phyloP scores from a whole-genome alignment of 352 stramenopile genomes.

The Phytopythium ostracodes region DNA sequence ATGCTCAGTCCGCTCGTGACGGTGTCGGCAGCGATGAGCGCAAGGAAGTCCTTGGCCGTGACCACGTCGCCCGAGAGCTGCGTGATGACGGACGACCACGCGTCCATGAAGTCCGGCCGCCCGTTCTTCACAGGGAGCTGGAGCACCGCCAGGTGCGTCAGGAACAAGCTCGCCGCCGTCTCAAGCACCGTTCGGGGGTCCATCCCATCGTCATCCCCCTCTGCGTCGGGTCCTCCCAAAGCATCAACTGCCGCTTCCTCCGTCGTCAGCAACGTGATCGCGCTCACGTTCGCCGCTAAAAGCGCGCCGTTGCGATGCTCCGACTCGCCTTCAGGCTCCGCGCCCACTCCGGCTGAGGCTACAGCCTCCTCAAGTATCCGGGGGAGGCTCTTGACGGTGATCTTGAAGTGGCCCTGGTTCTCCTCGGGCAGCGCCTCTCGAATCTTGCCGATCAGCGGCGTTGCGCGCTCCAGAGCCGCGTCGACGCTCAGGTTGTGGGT shows the following conservation, averaged over 20 bases:
- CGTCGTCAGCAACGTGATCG: conserved; percentile 56
- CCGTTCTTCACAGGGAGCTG: conserved; percentile 46
- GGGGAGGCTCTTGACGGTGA: conserved; percentile 31
- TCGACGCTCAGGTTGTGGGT: conserved; percentile 41
- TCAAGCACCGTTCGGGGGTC: conserved; percentile 33
- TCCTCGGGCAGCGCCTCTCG: conserved; percentile 32
- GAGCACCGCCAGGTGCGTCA: conserved; percentile 48
- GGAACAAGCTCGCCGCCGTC: conserved; percentile 46
- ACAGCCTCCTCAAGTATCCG: conserved; percentile 23
- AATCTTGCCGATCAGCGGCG: conserved; percentile 39
- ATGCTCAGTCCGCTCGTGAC: conserved; percentile 37
- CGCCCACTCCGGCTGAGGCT: not conserved
- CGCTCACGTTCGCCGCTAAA: conserved; percentile 29
- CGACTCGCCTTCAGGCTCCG: not conserved
- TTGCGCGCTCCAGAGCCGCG: conserved; percentile 33
- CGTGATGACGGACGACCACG: conserved; percentile 60
- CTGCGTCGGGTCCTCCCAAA: conserved; percentile 22
- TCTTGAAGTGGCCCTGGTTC: conserved; percentile 55
- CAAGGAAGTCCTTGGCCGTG: conserved; percentile 52
- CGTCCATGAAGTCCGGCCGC: conserved; percentile 67
- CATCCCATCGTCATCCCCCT: conserved; percentile 13
- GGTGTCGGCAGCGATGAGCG: conserved; percentile 37
- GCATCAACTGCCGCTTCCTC: conserved; percentile 45
- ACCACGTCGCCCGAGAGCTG: conserved; percentile 64
- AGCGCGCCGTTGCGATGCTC: conserved; percentile 13